Percentiles rank a stretch among this genome's conserved stretches.
Evolutionary conservation across 805 yeast species (phyloP).

Genomic region (Starmerella riodocensis): DNA sequence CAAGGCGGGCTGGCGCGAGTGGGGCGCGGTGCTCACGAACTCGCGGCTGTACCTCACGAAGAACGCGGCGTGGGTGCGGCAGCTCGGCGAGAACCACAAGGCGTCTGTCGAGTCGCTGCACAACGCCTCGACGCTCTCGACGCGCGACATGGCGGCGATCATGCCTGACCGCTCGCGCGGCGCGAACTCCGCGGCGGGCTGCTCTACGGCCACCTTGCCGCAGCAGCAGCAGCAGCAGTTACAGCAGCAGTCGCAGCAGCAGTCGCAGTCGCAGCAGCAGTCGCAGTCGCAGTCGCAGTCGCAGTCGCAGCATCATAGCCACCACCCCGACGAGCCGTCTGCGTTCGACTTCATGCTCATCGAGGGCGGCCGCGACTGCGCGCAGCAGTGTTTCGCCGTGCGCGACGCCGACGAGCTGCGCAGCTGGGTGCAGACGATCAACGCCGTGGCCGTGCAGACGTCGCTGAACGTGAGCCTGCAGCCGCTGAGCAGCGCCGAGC

Average conservation of each 20-base stretch:
- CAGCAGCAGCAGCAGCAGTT: no score
- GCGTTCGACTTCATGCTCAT: constrained; percentile 20
- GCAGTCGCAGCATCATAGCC: background rate
- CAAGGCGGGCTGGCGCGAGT: constrained; percentile 28
- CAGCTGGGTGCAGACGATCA: constrained; percentile 50
- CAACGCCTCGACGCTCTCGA: constrained; percentile 28
- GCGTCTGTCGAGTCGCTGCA: constrained; percentile 29
- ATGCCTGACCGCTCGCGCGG: background rate
- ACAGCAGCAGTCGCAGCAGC: no score
- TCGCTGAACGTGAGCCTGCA: constrained; percentile 6
- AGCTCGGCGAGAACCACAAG: background rate
- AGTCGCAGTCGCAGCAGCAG: no score
- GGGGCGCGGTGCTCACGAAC: constrained; percentile 33
- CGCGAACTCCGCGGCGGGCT: background rate
- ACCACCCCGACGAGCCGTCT: background rate
- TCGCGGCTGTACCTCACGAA: constrained; percentile 32
- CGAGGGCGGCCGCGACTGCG: constrained; percentile 24
- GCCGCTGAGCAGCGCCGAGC: background rate
- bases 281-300: background rate
- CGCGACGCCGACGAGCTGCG: constrained; percentile 34
- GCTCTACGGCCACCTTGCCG: background rate
- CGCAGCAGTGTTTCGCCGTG: constrained; percentile 32
- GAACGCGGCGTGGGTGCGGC: constrained; percentile 27
- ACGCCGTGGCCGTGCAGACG: constrained; percentile 38
- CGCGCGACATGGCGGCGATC: constrained; percentile 33